Base-by-base conservation (phyloP, 192 early-diverging fungal species). In the Backusella australiensis region DNA sequence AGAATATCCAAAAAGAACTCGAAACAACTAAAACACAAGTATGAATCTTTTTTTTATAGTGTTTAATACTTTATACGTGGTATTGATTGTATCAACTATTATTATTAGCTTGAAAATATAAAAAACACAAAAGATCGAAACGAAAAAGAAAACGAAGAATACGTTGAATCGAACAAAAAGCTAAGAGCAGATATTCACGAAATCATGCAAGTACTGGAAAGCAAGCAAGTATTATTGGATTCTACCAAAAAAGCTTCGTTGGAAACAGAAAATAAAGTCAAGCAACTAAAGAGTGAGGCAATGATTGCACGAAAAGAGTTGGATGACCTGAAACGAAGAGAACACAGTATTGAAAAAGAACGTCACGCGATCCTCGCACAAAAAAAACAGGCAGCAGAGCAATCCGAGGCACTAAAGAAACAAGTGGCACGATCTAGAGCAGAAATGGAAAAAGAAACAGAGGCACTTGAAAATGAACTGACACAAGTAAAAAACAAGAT, bases 201-300 rank as follows among this genome's bases (percentile, higher is more conserved):
- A 72, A 35, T 81, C 15, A 81, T 81, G 76, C 72, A 81, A 67
- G 52, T 77, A 0, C 36, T 81, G 42, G 80, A 81, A 75, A 44
- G 59, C 7, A 81, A 81, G 32, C 73, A 81, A 56, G 69, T 68
- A 34, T 23, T 75, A 35, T 44, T 81, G 52, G 80, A 81, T 38
- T 19, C 52, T 9, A 81, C 80, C 6, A 73, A 74, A 71, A 52
- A 74, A 46, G 44, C 21, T n/a, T 78, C 76, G 1, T 17, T n/a
- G 3, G 59, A 71, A 7, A 67, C 74, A 17, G 80, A 81, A 59
- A 67, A 15, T 19, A 38, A 75, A 65, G 76, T 81, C 9, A 81
- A 81, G 21, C 7, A 46, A 21, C 56, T 81, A 26, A 77, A 77
- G 32, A 77, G 72, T 8, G 80, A 81, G 34, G 80, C 76, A 1